Evolutionary conservation across 345 rosid genomes (phyloP).

Genomic region (Syzygium aqueum): DNA sequence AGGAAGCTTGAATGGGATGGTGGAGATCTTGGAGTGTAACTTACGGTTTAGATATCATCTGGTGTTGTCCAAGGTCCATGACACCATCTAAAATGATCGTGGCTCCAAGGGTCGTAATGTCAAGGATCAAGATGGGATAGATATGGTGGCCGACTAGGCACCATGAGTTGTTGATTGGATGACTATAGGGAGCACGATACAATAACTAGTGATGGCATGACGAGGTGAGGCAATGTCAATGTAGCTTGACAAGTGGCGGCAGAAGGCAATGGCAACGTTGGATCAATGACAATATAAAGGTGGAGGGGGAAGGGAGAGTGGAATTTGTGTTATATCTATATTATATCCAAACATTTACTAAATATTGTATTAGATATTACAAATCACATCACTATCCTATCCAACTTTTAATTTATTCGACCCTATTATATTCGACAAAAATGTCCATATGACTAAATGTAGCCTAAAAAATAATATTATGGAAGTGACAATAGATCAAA

Average conservation of each 20-base stretch:
- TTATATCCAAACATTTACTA: not conserved
- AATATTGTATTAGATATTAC: no score
- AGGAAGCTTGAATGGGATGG: not conserved
- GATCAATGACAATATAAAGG: no score
- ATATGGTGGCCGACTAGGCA: not conserved
- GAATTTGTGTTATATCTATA: not conserved
- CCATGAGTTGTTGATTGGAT: not conserved
- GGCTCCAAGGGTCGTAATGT: not conserved
- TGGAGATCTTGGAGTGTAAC: not conserved
- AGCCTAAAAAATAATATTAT: not conserved
- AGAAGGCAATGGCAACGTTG: rapidly evolving
- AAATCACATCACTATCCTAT: not conserved
- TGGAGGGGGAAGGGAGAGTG: rapidly evolving
- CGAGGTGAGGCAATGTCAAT: not conserved
- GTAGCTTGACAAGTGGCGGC: not conserved
- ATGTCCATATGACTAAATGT: not conserved
- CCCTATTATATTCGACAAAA: not conserved
- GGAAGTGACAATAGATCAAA: not conserved
- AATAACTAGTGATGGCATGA: not conserved
- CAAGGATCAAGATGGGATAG: not conserved
- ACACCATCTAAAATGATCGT: not conserved
- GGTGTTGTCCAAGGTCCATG: not conserved
- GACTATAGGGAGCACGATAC: not conserved
- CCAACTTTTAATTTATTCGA: not conserved
- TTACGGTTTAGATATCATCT: not conserved